Base-by-base conservation (phyloP, 2,329 filamentous ascomycete species). In the Aspergillus alliaceus region DNA sequence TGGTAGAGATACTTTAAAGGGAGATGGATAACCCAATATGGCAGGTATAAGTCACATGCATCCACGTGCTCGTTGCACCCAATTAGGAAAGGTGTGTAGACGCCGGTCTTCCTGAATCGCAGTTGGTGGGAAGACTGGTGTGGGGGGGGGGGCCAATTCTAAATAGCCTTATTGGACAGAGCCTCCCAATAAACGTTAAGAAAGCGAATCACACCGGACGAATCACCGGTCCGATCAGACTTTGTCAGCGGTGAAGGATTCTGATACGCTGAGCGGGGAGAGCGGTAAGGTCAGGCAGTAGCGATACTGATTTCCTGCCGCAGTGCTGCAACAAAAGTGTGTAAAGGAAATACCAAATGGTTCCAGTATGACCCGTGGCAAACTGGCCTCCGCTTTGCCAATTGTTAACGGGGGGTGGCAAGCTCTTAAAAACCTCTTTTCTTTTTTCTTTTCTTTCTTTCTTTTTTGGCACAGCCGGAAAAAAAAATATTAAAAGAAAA, bases 21-120 rank as follows among this genome's bases (percentile, higher is more conserved):
- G 14, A n/a, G n/a, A n/a, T n/a, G n/a, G 35, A 24, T 8, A 31
- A 22, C 31, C 40, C n/a, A 48, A 48, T 32, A 25, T 25, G 35
- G 20, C 22, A 46, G 42, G 50, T 56, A 60, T 53, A 59, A 55
- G 54, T 66, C 59, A 62, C 59, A 59, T 62, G 62, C 49, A 59
- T 34, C 55, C 64, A 66, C 64, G 64, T 66, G 64, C 53, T 11
- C 22, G 12, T 27, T 20, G 37, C 12, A 37, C 59, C 50, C 35
- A 56, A 53, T 58, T 53, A 9, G 59, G 63, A 54, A 61, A 61
- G 47, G 57, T 39, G 42, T 40, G 42, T 42, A n/a, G 50, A 11
- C n/a, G 24, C 27, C 44, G 20, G 46, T 39, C 34, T 54, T 51
- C 18, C 35, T 49, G 44, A 27, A 47, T 31, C n/a, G 35, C 42